phyloP scores from a whole-genome alignment of 306 rosid genomes.

The peach (Prunus persica) region DNA sequence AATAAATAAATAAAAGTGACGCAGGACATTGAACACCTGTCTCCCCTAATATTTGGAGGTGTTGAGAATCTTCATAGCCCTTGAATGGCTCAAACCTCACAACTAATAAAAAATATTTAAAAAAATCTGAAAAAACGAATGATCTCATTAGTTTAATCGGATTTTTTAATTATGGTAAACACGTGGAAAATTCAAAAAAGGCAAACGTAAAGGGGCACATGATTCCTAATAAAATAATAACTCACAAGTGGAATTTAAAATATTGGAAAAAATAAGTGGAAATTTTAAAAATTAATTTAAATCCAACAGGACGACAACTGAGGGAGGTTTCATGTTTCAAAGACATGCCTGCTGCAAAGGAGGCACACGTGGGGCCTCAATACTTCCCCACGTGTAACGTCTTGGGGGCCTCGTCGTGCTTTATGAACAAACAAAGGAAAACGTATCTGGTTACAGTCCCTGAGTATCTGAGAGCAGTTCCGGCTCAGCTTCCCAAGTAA shows the following conservation, averaged over 20 bases:
- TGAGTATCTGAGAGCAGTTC: too few species aligned
- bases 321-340: background rate
- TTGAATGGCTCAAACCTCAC: too few species aligned
- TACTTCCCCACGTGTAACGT: background rate
- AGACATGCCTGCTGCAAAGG: background rate
- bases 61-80: too few species aligned
- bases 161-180: background rate
- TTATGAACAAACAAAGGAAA: too few species aligned
- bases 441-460: background rate
- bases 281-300: too few species aligned
- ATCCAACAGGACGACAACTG: background rate
- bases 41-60: too few species aligned
- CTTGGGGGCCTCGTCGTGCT: background rate
- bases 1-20: too few species aligned
- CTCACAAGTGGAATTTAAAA: background rate
- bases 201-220: conserved; percentile 2
- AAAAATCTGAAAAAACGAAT: too few species aligned
- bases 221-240: background rate
- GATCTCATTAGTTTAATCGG: background rate
- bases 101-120: too few species aligned
- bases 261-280: background rate
- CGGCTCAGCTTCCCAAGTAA: background rate
- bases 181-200: background rate
- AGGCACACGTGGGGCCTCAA: conserved; percentile 2
- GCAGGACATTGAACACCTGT: too few species aligned